Evolutionary conservation across 176 grass and related monocot genomes (phyloP).

Genomic region (Canna indica): DNA sequence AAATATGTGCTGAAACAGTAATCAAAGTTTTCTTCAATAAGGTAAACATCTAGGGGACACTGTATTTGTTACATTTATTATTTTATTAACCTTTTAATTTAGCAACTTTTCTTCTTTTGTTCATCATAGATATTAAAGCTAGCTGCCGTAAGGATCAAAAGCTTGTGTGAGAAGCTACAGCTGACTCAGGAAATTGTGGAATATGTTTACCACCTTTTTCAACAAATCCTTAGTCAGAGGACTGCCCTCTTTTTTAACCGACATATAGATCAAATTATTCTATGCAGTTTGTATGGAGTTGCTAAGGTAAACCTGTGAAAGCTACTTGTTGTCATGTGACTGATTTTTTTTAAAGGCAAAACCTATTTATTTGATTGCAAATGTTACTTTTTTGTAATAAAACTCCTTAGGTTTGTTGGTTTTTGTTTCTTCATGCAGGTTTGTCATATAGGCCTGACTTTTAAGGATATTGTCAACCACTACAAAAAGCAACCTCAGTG

Average conservation of each 20-base stretch:
- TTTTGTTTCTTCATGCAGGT: slow-evolving; percentile 42
- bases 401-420: slow-evolving; percentile 25
- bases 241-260: slow-evolving; percentile 82
- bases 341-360: background rate
- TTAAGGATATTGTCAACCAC: slow-evolving; percentile 62
- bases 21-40: slow-evolving; percentile 81
- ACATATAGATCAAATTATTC: slow-evolving; percentile 83
- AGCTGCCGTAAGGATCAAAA: slow-evolving; percentile 87
- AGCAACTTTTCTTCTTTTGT: slow-evolving; percentile 8
- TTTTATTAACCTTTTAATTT: slow-evolving; percentile 12
- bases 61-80: background rate
- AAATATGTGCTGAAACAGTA: slow-evolving; percentile 60
- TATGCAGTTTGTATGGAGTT: slow-evolving; percentile 92
- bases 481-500: slow-evolving; percentile 83
- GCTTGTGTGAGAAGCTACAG: slow-evolving; percentile 69
- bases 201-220: slow-evolving; percentile 59
- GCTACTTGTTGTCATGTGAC: background rate
- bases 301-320: slow-evolving; percentile 52
- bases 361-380: background rate
- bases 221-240: slow-evolving; percentile 61
- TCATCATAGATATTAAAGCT: slow-evolving; percentile 70
- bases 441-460: slow-evolving; percentile 46
- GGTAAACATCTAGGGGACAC: slow-evolving; percentile 29
- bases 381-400: slow-evolving; percentile 4
- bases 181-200: slow-evolving; percentile 51